Evolutionary conservation across 202 grass and related monocot species (phyloP).

Genomic region (Panicum hallii): DNA sequence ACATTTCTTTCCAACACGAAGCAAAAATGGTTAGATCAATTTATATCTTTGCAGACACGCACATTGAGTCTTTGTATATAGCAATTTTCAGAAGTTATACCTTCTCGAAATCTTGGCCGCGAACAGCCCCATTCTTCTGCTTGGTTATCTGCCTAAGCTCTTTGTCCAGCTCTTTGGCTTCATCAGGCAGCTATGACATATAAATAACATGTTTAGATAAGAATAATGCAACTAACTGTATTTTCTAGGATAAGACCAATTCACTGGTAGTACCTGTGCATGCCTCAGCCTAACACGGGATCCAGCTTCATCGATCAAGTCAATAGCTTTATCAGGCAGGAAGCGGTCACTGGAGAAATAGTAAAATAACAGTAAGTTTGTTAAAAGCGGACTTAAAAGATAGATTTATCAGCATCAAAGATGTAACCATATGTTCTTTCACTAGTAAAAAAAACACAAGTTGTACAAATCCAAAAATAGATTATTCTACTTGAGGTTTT

Average conservation of each 20-base stretch:
- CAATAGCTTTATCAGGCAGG: conserved; percentile 91
- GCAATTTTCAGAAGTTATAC: conserved; percentile 6
- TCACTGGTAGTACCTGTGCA: conserved; percentile 59
- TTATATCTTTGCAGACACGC: too few species aligned
- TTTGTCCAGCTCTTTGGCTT: conserved; percentile 92
- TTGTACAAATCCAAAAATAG: too few species aligned
- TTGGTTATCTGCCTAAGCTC: conserved; percentile 81
- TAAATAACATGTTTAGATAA: too few species aligned
- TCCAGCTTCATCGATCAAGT: conserved; percentile 92
- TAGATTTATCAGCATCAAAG: background rate
- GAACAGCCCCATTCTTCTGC: conserved; percentile 85
- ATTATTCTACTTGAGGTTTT: too few species aligned
- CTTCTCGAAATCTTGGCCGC: conserved; percentile 96
- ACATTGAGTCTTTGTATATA: too few species aligned
- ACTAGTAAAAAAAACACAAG: background rate
- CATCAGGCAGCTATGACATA: conserved; percentile 9
- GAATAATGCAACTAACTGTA: too few species aligned
- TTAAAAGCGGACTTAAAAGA: too few species aligned
- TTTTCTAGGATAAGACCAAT: too few species aligned
- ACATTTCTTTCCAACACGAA: background rate
- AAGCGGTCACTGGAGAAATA: conserved; percentile 63
- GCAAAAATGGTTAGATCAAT: too few species aligned
- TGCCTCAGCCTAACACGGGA: conserved; percentile 87
- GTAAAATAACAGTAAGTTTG: too few species aligned
- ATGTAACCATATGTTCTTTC: background rate